Conservation (phyloP, 2,329 filamentous ascomycete genomes). For the Nannizzia gypsea region DNA sequence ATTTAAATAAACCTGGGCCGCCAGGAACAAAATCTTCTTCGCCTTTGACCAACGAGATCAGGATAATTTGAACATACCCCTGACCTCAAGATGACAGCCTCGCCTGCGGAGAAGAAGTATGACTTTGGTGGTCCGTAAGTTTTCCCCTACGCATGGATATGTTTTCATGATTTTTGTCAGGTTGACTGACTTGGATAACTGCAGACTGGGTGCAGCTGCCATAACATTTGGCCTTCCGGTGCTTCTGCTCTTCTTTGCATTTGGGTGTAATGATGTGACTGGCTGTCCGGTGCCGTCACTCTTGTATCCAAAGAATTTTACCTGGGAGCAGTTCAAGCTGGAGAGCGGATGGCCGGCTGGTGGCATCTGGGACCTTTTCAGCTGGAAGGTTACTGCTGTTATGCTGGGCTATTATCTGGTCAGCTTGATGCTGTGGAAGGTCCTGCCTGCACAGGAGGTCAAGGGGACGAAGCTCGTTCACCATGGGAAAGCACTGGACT, state of each 20-base stretch:
- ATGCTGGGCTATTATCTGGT: conserved; percentile 67
- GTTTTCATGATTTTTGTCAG: too few relatives aligned
- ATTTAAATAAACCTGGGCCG: not conserved
- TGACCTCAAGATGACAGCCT: not conserved
- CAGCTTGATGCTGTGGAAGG: conserved; percentile 59
- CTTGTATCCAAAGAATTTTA: conserved; percentile 58
- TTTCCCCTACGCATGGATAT: not conserved
- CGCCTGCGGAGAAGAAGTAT: not conserved
- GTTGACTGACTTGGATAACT: not conserved
- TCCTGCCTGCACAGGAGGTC: conserved; percentile 61
- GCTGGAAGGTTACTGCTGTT: conserved; percentile 56
- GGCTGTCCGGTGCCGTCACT: conserved; percentile 81
- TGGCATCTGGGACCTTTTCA: conserved; percentile 59
- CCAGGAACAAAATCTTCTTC: not conserved
- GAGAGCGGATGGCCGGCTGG: conserved; percentile 71
- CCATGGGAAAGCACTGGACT: conserved; percentile 60
- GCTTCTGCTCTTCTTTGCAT: conserved; percentile 65
- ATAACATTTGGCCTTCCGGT: conserved; percentile 73
- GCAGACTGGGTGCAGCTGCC: conserved; percentile 10
- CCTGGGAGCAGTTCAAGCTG: conserved; percentile 58
- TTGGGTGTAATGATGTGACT: conserved; percentile 83
- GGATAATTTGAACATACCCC: not conserved
- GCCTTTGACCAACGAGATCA: not conserved
- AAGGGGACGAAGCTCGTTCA: conserved; percentile 59
- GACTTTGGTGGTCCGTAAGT: conserved; percentile 3